A percentile compares a stretch with the other conserved stretches of the same genome.
phyloP scores from a whole-genome alignment of 208 protist species.

The Crithidia brevicula region DNA sequence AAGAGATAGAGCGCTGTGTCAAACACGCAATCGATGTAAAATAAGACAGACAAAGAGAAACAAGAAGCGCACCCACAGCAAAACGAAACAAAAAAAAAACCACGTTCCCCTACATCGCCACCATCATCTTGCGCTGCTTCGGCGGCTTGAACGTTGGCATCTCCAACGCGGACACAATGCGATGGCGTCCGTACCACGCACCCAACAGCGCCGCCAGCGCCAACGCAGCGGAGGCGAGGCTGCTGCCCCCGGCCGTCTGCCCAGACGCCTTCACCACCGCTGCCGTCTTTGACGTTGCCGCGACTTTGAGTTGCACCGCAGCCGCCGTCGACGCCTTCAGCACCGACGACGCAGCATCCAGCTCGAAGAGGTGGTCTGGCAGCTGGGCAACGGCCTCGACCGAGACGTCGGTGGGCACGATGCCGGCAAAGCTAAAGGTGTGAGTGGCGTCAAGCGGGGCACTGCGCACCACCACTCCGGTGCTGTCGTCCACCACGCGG shows the following conservation, averaged over 20 bases:
- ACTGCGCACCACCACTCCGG: conserved; percentile 59
- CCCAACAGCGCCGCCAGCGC: conserved; percentile 32
- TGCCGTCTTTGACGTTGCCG: conserved; percentile 22
- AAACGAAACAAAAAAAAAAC: not conserved
- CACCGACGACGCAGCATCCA: conserved; percentile 42
- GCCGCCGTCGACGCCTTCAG: conserved; percentile 27
- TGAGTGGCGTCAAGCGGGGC: conserved; percentile 54
- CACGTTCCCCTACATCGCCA: conserved; percentile 16
- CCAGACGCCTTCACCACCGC: not conserved
- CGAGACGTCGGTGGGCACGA: conserved; percentile 39
- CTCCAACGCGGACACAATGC: conserved; percentile 40
- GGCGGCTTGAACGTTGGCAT: conserved; percentile 42
- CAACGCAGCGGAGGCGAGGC: conserved; percentile 25
- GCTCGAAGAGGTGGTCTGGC: conserved; percentile 40
- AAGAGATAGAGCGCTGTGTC: too few relatives aligned
- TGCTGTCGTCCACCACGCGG: conserved; percentile 58
- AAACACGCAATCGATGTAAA: too few relatives aligned
- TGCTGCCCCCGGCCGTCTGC: conserved; percentile 24
- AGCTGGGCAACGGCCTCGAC: conserved; percentile 57
- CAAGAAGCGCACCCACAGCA: not conserved
- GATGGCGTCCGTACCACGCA: conserved; percentile 41
- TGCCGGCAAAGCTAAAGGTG: conserved; percentile 67
- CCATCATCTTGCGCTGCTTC: conserved; percentile 50
- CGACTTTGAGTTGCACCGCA: conserved; percentile 45
- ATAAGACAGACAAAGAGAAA: conserved; percentile 16